Base-by-base conservation (phyloP, 208 protist genomes). In the Leishmania lainsoni region DNA sequence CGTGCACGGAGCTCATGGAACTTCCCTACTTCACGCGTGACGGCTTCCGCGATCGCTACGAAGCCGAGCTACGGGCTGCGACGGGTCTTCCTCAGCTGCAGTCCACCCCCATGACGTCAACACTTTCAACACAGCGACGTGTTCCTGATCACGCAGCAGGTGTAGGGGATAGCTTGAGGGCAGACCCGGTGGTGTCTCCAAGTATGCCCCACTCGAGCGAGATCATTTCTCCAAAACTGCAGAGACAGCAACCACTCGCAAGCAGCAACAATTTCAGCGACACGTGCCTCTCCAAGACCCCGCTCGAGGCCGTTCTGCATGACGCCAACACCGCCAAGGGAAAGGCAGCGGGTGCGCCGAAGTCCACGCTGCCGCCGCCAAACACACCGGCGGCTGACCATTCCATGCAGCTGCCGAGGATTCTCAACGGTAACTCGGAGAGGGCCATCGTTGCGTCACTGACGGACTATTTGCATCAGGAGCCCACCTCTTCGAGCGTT, bases 21-120 rank as follows among this genome's bases (percentile, higher is more conserved):
- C 78, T 96, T 52, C 82, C 91, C 16, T 98, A 97, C 86, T 98
- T 98, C 81, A 94, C 90, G 14, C 75, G 89, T 5, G 81, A 96
- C 69, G 92, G 91, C 73, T 97, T 98, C 74, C 80, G 90, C 0
- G 86, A 89, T 20, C 85, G 93, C 75, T 98, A 97, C 78, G 93
- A 98, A 73, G 75, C 76, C 42, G 94, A 98, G 85, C 92, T 98
- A 72, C 72, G 70, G 6, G 68, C 80, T 77, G 71, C 72, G 32
- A 81, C 77, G 3, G 73, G 81, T 6, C 77, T 85, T 73, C 81
- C 81, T 45, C 75, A 78, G 81, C 77, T 85, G 54, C 71, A 73
- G 20, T 51, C 76, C 17, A 75, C 79, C n/a, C 72, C 76, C 22
- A 81, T 72, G 14, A 32, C 61, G 10, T 81, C 81, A 1, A 73